Evolutionary conservation across 352 stramenopile genomes (phyloP).

Genomic region (Globisporangium spiculum): DNA sequence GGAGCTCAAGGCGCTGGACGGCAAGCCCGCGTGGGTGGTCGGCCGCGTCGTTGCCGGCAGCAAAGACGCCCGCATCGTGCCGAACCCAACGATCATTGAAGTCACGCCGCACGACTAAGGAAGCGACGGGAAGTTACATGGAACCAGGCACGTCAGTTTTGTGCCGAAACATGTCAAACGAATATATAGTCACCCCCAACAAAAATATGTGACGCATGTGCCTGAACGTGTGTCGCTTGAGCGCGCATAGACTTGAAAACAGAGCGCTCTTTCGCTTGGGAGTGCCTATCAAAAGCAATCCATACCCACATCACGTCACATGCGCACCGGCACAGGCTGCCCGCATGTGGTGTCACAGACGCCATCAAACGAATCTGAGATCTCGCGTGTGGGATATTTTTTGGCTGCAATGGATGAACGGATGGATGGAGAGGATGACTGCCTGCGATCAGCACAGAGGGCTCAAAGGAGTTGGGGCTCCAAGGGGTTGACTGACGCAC

Average conservation of each 20-base stretch:
- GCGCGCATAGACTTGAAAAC: not conserved
- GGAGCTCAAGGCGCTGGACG: slow-evolving; percentile 86
- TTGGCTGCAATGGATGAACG: not conserved
- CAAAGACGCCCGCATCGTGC: slow-evolving; percentile 61
- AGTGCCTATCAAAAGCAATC: not conserved
- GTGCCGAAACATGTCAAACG: not conserved
- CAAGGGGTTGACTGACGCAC: not conserved
- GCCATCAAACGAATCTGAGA: not conserved
- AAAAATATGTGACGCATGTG: not conserved
- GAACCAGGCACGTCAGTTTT: not conserved
- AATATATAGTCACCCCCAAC: not conserved
- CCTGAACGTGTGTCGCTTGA: not conserved
- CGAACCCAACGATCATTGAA: slow-evolving; percentile 52
- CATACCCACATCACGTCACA: not conserved
- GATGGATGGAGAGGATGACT: too few species aligned
- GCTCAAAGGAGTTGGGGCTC: too few species aligned
- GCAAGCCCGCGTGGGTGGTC: slow-evolving; percentile 91
- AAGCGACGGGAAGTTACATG: not conserved
- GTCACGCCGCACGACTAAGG: slow-evolving; percentile 42
- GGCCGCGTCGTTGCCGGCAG: slow-evolving; percentile 82
- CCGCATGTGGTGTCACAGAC: not conserved
- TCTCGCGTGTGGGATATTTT: not conserved
- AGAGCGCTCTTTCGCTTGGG: not conserved
- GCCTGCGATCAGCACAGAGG: too few species aligned
- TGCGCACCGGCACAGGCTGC: not conserved